Percentiles rank a stretch among this genome's conserved stretches.
These are phyloP conservation scores for Simmondsia chinensis DNA, from an alignment of 148 eudicot species.

Conservation along the genomic window DNA sequence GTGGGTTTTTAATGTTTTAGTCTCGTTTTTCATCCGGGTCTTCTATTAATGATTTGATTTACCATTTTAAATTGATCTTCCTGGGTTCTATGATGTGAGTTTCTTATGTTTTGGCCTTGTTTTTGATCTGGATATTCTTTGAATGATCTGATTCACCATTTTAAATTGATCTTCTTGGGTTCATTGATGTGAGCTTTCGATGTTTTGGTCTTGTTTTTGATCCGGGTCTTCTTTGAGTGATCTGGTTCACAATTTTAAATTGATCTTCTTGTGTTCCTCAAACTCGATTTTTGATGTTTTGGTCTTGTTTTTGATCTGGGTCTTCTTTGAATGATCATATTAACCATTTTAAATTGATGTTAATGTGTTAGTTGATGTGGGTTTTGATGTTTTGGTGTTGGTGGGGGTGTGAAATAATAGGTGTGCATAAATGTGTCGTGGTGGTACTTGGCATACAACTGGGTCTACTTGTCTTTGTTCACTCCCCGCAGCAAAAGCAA, in stretches of 20 bases:
- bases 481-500: conserved; percentile 82
- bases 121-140: not conserved
- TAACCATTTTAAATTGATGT: too few species aligned
- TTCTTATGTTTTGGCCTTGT: conserved; percentile 1
- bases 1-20: too few species aligned
- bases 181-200: not conserved
- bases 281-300: not conserved
- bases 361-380: not conserved
- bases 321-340: conserved; percentile 1
- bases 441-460: conserved; percentile 73
- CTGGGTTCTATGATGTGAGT: not conserved
- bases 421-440: conserved; percentile 78
- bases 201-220: conserved; percentile 5
- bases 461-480: conserved; percentile 50
- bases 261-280: too few species aligned
- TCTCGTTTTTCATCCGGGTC: too few species aligned
- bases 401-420: conserved; percentile 10
- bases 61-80: too few species aligned
- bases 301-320: not conserved
- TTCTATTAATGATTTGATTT: too few species aligned
- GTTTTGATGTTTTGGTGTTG: not conserved
- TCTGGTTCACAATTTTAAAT: too few species aligned
- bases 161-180: too few species aligned
- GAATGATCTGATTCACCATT: conserved; percentile 9
- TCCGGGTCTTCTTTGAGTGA: not conserved